These are phyloP conservation scores for Mortierella sp. DNA, from an alignment of 371 early-diverging fungal genomes.

Conservation along the genomic window DNA sequence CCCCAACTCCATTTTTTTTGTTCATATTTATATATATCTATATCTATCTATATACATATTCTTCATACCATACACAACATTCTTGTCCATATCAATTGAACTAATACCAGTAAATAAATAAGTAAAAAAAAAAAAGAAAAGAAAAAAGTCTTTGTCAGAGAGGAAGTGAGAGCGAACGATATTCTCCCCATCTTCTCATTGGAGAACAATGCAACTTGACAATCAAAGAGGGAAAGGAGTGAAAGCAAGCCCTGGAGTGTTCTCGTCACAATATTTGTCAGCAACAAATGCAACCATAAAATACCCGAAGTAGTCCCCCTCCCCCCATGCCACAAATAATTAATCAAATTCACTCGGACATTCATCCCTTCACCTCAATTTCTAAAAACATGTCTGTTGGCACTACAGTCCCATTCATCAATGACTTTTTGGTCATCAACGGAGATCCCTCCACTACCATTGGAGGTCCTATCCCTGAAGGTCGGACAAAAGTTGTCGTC, in stretches of 20 bases:
- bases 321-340: background rate
- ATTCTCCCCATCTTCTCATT: too few relatives aligned
- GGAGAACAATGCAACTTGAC: too few relatives aligned
- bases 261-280: too few relatives aligned
- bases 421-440: slow-evolving; percentile 52
- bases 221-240: too few relatives aligned
- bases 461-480: slow-evolving; percentile 45
- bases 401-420: slow-evolving; percentile 35
- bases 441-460: slow-evolving; percentile 40
- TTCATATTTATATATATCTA: slow-evolving; percentile 6
- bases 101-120: background rate
- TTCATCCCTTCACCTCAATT: background rate
- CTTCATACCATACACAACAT: background rate
- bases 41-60: slow-evolving; percentile 8
- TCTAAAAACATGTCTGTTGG: slow-evolving; percentile 42
- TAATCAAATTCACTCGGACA: background rate
- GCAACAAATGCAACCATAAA: too few relatives aligned
- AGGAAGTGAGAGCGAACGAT: background rate
- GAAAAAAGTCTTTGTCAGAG: background rate
- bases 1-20: background rate
- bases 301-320: too few relatives aligned
- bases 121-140: background rate
- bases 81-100: background rate
- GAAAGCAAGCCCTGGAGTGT: too few relatives aligned
- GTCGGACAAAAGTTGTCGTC: slow-evolving; percentile 47